A percentile compares a stretch with the other conserved stretches of the same genome.
Conservation (phyloP, 106 monocot genomes). For the Allium cepa region DNA sequence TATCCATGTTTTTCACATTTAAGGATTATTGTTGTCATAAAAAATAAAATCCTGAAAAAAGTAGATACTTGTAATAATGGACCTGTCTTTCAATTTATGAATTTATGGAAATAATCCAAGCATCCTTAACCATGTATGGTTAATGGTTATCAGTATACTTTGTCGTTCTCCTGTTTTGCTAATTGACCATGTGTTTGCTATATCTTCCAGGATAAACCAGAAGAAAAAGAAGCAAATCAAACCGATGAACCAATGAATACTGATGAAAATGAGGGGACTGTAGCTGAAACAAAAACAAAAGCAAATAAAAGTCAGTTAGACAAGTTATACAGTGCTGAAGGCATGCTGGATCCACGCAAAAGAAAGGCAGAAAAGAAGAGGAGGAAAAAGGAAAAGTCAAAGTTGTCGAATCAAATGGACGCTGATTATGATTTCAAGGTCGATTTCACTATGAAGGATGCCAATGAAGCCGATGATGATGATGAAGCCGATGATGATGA, state of each 20-base stretch:
- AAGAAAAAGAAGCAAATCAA: slow-evolving; percentile 13
- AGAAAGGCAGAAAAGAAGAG: slow-evolving; percentile 59
- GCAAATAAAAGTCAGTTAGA: slow-evolving; percentile 39
- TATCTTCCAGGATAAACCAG: slow-evolving; percentile 29
- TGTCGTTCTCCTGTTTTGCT: not conserved
- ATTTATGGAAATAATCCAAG: too few species aligned
- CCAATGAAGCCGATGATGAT: not conserved
- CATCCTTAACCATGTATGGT: too few species aligned
- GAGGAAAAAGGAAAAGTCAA: slow-evolving; percentile 43
- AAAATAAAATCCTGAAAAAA: too few species aligned
- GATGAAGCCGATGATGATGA: slow-evolving; percentile 3
- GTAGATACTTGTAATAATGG: too few species aligned
- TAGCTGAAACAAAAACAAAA: slow-evolving; percentile 27
- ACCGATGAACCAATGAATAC: slow-evolving; percentile 36
- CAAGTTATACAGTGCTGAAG: slow-evolving; percentile 73
- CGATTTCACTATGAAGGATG: slow-evolving; percentile 48
- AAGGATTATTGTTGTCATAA: too few species aligned
- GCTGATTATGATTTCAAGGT: slow-evolving; percentile 93
- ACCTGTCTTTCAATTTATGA: too few species aligned
- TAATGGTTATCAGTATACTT: too few species aligned
- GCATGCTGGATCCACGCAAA: slow-evolving; percentile 76
- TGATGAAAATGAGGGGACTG: slow-evolving; percentile 8
- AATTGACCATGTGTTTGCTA: not conserved
- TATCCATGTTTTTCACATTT: too few species aligned
- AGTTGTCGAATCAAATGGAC: slow-evolving; percentile 46